Evolutionary conservation across 257 asterid genomes (phyloP).

Genomic region (Marsdenia floribunda): DNA sequence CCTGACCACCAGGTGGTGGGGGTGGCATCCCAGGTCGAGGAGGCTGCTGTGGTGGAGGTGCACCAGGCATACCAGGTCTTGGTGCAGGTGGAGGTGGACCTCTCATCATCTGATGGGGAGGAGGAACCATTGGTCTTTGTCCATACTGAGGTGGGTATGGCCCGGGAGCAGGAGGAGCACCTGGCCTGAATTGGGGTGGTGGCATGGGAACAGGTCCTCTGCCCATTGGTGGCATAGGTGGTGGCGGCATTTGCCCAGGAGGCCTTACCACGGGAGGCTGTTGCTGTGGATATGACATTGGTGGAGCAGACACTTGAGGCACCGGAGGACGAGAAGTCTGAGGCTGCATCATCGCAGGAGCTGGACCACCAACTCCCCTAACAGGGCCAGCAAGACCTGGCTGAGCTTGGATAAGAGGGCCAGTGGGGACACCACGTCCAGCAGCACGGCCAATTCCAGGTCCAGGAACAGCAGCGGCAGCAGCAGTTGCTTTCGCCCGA

Average conservation of each 20-base stretch:
- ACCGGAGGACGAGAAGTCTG: constrained; percentile 71
- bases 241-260: constrained; percentile 47
- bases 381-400: constrained; percentile 87
- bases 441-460: constrained; percentile 91
- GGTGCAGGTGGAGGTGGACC: constrained; percentile 86
- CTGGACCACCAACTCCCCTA: constrained; percentile 93
- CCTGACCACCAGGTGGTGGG: constrained; percentile 61
- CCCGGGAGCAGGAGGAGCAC: constrained; percentile 27
- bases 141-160: constrained; percentile 71
- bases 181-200: constrained; percentile 36
- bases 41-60: constrained; percentile 61
- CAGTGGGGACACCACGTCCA: constrained; percentile 79
- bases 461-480: constrained; percentile 48
- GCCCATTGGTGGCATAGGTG: constrained; percentile 56
- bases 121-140: constrained; percentile 70
- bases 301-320: constrained; percentile 63
- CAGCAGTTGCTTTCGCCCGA: constrained; percentile 50
- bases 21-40: constrained; percentile 81
- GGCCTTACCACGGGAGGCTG: constrained; percentile 56
- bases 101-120: constrained; percentile 77
- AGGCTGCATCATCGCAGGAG: constrained; percentile 98
- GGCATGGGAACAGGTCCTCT: constrained; percentile 49
- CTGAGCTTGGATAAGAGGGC: constrained; percentile 64
- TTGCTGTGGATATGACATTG: constrained; percentile 57
- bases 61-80: constrained; percentile 79